Base-by-base conservation (phyloP, 2,329 filamentous ascomycete species). In the Aureobasidium namibiae region DNA sequence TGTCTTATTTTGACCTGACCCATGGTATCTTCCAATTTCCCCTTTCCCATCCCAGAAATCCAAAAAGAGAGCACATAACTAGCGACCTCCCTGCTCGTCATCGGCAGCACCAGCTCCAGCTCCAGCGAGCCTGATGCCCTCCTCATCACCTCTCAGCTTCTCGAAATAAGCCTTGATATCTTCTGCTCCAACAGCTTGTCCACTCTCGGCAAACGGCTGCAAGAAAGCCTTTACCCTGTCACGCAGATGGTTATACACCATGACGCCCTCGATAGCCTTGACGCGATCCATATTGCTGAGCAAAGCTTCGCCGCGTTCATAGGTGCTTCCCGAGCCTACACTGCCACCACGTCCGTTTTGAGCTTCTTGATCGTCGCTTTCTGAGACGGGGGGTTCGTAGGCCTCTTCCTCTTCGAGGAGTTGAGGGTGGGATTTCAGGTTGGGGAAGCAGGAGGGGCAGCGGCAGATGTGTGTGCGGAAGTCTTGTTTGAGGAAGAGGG, bases 131-230 rank as follows among this genome's bases (percentile, higher is more conserved):
- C 78, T 78, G 60, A 90, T 89, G 0, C 79, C 88, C 66, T 88
- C 77, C 45, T 90, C 89, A 72, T 97, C 94, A 61, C 94, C 94
- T 63, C 94, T 82, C 65, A 99, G 75, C 76, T 94, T 92, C 54
- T 92, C 92, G 80, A 99, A 99, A 72, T 96, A 96, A 2, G 84
- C 84, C 73, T 96, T 99, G 74, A 99, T 94, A 73, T 97, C 92
- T 69, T 99, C 94, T 1, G 92, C 92, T 1, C 90, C 87, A 23
- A 99, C 92, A 0, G 89, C 86, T 72, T 89, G 78, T 1, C 92
- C 92, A 63, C 87, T 95, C 70, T 96, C 90, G 0, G 94, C 94
- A 71, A 96, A 99, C 44, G 95, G 88, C 74, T 92, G 85, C 67
- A 99, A 84, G 71, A 99, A 97, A 0, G 87, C 86, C 78, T 92